Percentiles rank a stretch among this genome's conserved stretches.
These are phyloP conservation scores for Ustilago hordei DNA, from an alignment of 1,284 basidiomycete genomes.

Conservation along the genomic window DNA sequence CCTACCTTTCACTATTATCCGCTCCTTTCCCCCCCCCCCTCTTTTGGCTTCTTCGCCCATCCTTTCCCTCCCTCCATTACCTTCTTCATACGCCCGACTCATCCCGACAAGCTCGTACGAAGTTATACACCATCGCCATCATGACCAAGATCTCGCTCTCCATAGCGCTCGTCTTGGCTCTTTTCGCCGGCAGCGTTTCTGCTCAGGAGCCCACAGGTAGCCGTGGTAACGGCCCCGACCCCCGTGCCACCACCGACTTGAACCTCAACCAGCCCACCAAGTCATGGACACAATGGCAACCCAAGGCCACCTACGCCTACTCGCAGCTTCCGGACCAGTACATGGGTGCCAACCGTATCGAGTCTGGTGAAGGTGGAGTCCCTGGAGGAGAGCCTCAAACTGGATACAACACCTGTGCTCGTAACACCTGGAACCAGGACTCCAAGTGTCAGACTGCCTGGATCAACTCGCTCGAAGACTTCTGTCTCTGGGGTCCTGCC, in stretches of 20 bases:
- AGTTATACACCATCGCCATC: conserved; percentile 1
- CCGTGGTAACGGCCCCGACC: conserved; percentile 35
- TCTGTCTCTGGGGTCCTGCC: conserved; percentile 64
- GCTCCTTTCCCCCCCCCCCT: neutral
- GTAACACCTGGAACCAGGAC: conserved; percentile 53
- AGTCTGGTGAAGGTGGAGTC: conserved; percentile 32
- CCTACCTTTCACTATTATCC: neutral
- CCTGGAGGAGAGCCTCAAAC: conserved; percentile 50
- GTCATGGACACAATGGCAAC: conserved; percentile 60
- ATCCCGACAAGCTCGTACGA: neutral
- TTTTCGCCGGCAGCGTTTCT: conserved; percentile 13
- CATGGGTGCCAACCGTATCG: conserved; percentile 57
- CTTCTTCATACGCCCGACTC: conserved; percentile 7
- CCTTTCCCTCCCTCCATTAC: neutral
- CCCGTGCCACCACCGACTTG: conserved; percentile 41
- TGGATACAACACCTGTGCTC: conserved; percentile 59
- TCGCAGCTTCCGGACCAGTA: conserved; percentile 57
- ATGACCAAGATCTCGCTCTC: conserved; percentile 36
- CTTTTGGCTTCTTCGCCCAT: neutral
- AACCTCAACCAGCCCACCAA: conserved; percentile 57
- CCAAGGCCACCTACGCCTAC: conserved; percentile 58
- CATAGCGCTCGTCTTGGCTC: conserved; percentile 18
- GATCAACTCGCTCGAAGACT: conserved; percentile 64
- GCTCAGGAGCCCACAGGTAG: conserved; percentile 26
- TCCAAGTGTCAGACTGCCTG: conserved; percentile 65